Conservation (phyloP, 768 basidiomycete genomes). For the Termitomyces sp. region DNA sequence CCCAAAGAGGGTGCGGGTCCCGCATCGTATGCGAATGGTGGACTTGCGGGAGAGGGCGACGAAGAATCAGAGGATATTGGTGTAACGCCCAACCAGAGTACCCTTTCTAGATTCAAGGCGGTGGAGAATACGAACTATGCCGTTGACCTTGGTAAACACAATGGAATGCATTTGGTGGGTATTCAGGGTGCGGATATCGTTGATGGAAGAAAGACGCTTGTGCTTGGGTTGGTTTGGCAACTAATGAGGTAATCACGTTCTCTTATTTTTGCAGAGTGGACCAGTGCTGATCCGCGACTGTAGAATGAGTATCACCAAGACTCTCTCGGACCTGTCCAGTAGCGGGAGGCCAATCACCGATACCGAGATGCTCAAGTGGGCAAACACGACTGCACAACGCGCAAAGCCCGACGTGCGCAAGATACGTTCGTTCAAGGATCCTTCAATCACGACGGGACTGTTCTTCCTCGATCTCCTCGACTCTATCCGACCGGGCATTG, state of each 20-base stretch:
- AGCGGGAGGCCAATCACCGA: constrained; percentile 84
- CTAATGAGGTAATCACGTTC: constrained; percentile 65
- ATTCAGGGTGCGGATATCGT: constrained; percentile 98
- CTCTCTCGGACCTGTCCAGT: constrained; percentile 70
- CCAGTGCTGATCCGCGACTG: background rate
- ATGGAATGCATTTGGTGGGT: constrained; percentile 92
- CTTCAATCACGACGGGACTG: constrained; percentile 77
- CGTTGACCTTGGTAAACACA: constrained; percentile 89
- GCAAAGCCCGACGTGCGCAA: constrained; percentile 50
- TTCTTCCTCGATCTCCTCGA: constrained; percentile 95
- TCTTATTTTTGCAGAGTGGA: background rate
- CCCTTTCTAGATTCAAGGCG: constrained; percentile 91
- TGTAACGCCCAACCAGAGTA: constrained; percentile 77
- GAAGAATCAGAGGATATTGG: constrained; percentile 78
- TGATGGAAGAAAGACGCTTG: constrained; percentile 87
- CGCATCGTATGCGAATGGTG: constrained; percentile 31
- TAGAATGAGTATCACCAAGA: constrained; percentile 87
- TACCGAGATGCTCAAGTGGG: constrained; percentile 93
- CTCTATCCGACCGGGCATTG: constrained; percentile 88
- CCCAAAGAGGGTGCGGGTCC: constrained; percentile 63
- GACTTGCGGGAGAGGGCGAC: constrained; percentile 40
- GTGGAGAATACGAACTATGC: constrained; percentile 98
- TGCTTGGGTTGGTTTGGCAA: constrained; percentile 97
- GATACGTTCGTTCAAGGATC: constrained; percentile 94
- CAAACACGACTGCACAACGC: constrained; percentile 81